Percentiles rank a stretch among this genome's conserved stretches.
These are phyloP conservation scores for Immersiella caudata DNA, from an alignment of 495 filamentous ascomycete genomes.

Conservation along the genomic window DNA sequence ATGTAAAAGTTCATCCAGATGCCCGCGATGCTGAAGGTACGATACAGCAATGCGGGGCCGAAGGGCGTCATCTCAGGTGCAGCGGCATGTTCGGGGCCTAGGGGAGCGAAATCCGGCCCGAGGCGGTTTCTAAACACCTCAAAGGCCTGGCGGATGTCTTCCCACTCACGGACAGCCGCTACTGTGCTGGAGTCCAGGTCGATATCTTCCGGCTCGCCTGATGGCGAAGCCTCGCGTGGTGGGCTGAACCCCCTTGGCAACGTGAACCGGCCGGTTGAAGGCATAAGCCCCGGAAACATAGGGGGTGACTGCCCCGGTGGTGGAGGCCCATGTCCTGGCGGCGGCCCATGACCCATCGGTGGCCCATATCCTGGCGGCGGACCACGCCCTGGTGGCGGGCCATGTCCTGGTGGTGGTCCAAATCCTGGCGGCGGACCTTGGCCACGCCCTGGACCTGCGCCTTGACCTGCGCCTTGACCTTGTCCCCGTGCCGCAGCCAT, in stretches of 20 bases:
- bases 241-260: constrained; percentile 62
- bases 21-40: constrained; percentile 81
- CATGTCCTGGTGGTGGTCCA: neutral
- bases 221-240: constrained; percentile 41
- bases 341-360: constrained; percentile 11
- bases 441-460: neutral
- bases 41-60: constrained; percentile 78
- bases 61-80: constrained; percentile 65
- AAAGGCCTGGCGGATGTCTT: constrained; percentile 70
- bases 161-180: constrained; percentile 80
- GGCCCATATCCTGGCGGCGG: constrained; percentile 5
- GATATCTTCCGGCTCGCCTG: constrained; percentile 38
- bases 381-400: neutral
- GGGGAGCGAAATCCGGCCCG: constrained; percentile 74
- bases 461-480: neutral
- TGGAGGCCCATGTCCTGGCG: constrained; percentile 26
- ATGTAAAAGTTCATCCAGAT: constrained; percentile 86
- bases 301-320: constrained; percentile 38
- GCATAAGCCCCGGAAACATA: constrained; percentile 66
- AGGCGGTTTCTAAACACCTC: constrained; percentile 64
- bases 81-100: constrained; percentile 75
- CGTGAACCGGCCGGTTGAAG: constrained; percentile 50
- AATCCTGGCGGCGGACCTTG: neutral
- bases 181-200: constrained; percentile 64
- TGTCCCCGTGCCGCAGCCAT: constrained; percentile 22